phyloP scores from a whole-genome alignment of 1,284 basidiomycete genomes.

The Apiotrichum porosum region DNA sequence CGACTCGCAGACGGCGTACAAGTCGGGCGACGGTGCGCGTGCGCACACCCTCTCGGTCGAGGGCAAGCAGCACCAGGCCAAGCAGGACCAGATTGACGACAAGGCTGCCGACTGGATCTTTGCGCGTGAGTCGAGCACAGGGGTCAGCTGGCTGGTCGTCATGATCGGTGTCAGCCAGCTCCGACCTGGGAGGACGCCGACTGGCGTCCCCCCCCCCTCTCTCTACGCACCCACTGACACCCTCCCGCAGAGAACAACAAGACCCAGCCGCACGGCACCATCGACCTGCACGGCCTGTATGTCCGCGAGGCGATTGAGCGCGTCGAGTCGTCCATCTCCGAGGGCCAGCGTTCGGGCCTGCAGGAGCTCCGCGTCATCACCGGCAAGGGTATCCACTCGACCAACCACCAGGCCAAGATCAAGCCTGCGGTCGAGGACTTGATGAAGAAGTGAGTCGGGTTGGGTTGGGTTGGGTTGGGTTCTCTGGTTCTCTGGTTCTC shows the following conservation, averaged over 20 bases:
- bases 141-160: not conserved
- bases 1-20: slow-evolving; percentile 35
- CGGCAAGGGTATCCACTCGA: slow-evolving; percentile 84
- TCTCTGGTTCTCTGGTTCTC: not conserved
- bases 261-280: slow-evolving; percentile 64
- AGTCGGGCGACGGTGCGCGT: slow-evolving; percentile 63
- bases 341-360: slow-evolving; percentile 63
- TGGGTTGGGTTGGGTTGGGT: not conserved
- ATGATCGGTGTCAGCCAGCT: not conserved
- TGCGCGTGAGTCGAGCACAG: slow-evolving; percentile 55
- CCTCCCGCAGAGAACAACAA: slow-evolving; percentile 68
- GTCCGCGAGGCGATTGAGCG: slow-evolving; percentile 82
- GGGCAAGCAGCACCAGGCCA: slow-evolving; percentile 73
- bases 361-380: slow-evolving; percentile 78
- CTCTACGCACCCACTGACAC: not conserved
- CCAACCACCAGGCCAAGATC: slow-evolving; percentile 74
- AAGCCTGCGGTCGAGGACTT: slow-evolving; percentile 88
- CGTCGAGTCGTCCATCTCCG: slow-evolving; percentile 64
- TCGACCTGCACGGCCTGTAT: slow-evolving; percentile 88
- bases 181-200: not conserved
- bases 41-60: slow-evolving; percentile 80
- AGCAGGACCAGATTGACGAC: slow-evolving; percentile 76
- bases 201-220: not conserved
- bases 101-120: slow-evolving; percentile 90
- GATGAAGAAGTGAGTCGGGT: slow-evolving; percentile 62